A percentile compares a stretch with the other conserved stretches of the same genome.
Evolutionary conservation across 2,329 filamentous ascomycete species (phyloP).

Genomic region (Aspergillus sp.): DNA sequence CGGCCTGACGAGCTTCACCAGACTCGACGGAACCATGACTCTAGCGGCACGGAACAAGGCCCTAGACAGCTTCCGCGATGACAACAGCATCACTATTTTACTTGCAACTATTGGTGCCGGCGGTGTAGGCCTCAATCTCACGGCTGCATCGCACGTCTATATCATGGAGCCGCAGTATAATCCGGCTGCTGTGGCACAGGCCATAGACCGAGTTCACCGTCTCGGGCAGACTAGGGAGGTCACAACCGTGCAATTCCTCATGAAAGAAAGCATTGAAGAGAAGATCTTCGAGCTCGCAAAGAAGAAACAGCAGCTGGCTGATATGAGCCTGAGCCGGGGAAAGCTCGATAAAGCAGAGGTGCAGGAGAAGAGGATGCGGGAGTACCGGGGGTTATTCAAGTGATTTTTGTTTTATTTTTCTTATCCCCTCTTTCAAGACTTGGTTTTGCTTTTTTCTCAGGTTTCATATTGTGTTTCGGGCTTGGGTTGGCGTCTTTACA

Average conservation of each 20-base stretch:
- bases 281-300: constrained; percentile 88
- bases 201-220: constrained; percentile 89
- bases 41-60: constrained; percentile 74
- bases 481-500: constrained; percentile 18
- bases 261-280: constrained; percentile 89
- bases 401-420: constrained; percentile 27
- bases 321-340: constrained; percentile 76
- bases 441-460: constrained; percentile 1
- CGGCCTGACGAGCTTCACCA: constrained; percentile 63
- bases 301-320: constrained; percentile 90
- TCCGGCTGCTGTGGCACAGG: constrained; percentile 91
- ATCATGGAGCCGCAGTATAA: constrained; percentile 99
- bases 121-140: constrained; percentile 89
- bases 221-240: constrained; percentile 89
- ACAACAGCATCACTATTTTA: constrained; percentile 74
- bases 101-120: constrained; percentile 92
- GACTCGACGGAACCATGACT: constrained; percentile 90
- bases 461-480: not conserved
- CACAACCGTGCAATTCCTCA: constrained; percentile 84
- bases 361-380: constrained; percentile 67
- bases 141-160: constrained; percentile 82
- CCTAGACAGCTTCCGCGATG: constrained; percentile 76
- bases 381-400: constrained; percentile 63
- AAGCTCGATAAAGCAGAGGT: constrained; percentile 64
- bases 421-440: not conserved